Conservation (phyloP, 257 asterid genomes). For the Gentiana macrophylla region DNA sequence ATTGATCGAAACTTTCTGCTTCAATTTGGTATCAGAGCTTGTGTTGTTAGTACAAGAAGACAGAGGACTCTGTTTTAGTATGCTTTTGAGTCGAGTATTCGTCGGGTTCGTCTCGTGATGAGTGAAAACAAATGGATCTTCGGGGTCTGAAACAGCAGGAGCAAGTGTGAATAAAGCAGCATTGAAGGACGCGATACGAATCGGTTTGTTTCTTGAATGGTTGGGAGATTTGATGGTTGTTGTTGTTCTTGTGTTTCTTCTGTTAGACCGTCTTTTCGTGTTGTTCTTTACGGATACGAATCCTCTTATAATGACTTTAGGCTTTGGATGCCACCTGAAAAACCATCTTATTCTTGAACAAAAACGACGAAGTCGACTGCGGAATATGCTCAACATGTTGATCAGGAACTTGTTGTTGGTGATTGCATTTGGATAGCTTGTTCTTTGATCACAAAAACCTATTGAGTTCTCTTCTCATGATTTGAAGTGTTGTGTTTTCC, state of each 20-base stretch:
- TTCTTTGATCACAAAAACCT: neutral
- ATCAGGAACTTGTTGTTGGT: conserved; percentile 23
- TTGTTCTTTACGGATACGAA: conserved; percentile 27
- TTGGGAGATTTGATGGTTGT: conserved; percentile 3
- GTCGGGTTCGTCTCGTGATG: conserved; percentile 9
- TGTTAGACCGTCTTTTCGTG: conserved; percentile 12
- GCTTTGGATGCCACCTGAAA: conserved; percentile 35
- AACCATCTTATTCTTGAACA: conserved; percentile 33
- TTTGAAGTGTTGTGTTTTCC: too few relatives aligned
- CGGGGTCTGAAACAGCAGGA: conserved; percentile 56
- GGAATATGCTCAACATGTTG: conserved; percentile 31
- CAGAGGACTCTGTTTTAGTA: conserved; percentile 62
- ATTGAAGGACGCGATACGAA: conserved; percentile 80
- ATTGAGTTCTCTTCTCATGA: neutral
- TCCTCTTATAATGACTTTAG: conserved; percentile 53
- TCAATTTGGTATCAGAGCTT: conserved; percentile 18
- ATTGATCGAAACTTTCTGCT: conserved; percentile 59
- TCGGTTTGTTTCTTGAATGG: conserved; percentile 16
- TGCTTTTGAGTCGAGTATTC: conserved; percentile 41
- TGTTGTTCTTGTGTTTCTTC: conserved; percentile 2
- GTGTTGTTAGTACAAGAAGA: conserved; percentile 15
- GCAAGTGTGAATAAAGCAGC: conserved; percentile 91
- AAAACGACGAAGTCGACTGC: conserved; percentile 37
- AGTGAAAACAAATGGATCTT: conserved; percentile 22
- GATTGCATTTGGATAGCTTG: conserved; percentile 30